phyloP scores from a whole-genome alignment of 2,329 filamentous ascomycete species.

The Sordariomycetes sp. region DNA sequence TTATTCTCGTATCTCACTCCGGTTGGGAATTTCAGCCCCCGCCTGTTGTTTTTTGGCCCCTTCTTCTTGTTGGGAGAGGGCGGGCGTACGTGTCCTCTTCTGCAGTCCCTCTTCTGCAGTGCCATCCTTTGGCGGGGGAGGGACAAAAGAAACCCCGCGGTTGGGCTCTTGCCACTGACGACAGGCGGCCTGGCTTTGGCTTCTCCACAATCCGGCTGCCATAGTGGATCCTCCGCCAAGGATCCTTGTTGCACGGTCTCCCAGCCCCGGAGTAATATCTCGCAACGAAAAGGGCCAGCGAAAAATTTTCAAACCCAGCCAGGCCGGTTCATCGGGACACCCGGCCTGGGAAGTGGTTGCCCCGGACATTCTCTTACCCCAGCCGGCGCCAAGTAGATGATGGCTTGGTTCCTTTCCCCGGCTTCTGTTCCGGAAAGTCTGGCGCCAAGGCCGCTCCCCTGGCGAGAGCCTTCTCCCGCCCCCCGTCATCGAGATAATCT shows the following conservation, averaged over 20 bases:
- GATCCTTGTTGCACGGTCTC: neutral
- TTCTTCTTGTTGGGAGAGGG: no score
- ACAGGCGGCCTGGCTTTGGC: no score
- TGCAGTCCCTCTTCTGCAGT: no score
- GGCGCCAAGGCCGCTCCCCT: neutral
- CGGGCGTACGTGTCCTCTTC: no score
- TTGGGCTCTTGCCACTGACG: no score
- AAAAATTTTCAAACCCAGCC: neutral
- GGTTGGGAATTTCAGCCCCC: no score
- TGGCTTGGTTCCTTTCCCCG: no score
- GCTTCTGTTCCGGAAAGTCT: neutral
- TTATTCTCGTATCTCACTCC: neutral
- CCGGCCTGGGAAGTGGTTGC: neutral
- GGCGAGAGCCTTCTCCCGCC: neutral
- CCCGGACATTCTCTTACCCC: neutral
- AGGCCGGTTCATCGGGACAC: neutral
- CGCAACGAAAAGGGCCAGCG: neutral
- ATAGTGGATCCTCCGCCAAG: neutral
- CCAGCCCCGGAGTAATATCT: neutral
- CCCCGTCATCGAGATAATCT: no score
- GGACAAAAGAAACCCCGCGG: no score
- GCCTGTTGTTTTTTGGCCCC: no score
- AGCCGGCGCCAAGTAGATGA: neutral
- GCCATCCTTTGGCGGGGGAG: no score
- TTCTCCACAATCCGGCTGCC: no score